Percentiles rank a stretch among this genome's conserved stretches.
Conservation (phyloP, 2,329 filamentous ascomycete genomes). For the Colletotrichum tropicicola region DNA sequence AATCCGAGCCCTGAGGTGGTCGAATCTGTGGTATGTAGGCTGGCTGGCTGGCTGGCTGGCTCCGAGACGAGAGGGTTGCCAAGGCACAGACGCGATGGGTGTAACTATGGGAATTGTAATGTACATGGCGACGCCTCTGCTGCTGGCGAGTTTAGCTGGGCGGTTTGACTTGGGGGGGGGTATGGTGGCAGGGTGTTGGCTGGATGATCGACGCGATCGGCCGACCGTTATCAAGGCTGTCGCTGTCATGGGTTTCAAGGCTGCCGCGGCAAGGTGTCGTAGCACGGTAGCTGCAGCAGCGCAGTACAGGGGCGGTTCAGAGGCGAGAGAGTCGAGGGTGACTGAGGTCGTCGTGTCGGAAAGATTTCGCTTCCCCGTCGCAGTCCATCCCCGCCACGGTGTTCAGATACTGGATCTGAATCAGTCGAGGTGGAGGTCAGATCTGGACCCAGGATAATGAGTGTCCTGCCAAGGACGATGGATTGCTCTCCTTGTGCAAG, state of each 20-base stretch:
- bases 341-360: not conserved
- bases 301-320: not conserved
- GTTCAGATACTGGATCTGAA: not conserved
- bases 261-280: slow-evolving; percentile 9
- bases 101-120: too few species aligned
- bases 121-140: not conserved
- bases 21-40: not conserved
- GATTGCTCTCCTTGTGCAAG: not conserved
- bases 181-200: slow-evolving; percentile 20
- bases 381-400: not conserved
- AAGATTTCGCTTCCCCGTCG: not conserved
- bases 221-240: slow-evolving; percentile 23
- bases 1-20: too few species aligned
- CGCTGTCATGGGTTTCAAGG: slow-evolving; percentile 12
- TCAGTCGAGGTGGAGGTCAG: not conserved
- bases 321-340: not conserved
- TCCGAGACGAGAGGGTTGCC: not conserved
- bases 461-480: not conserved
- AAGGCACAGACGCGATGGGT: too few species aligned
- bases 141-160: not conserved
- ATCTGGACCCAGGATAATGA: not conserved
- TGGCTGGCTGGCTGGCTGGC: not conserved
- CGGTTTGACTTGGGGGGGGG: not conserved
- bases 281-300: slow-evolving; percentile 9
- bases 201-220: slow-evolving; percentile 29